Base-by-base conservation (phyloP, 139 green algal genomes). In the Chlorella sorokiniana region DNA sequence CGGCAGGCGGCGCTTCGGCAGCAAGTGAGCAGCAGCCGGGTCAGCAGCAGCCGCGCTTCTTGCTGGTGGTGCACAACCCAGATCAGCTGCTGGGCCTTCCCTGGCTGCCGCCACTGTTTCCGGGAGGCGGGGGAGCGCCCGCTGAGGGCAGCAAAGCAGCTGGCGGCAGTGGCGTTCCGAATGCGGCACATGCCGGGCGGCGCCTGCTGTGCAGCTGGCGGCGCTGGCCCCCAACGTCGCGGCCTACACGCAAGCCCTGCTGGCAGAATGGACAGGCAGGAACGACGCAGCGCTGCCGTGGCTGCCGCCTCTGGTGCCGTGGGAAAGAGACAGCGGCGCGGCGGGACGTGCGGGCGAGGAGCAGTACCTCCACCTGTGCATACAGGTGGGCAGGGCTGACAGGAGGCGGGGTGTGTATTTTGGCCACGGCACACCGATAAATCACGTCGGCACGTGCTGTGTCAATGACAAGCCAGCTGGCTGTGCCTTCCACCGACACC, bases 261-360 rank as follows among this genome's bases (percentile, higher is more conserved):
- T 72, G 37, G 29, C 48, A 18, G 35, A 72, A 27, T 72, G 65
- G 65, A 18, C 65, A 27, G 65, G 65, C 5, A 44, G 18, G 20
- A 9, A 18, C 20, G 23, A 72, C 35, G 10, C 51, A 29, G 20
- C n/a, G n/a, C n/a, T n/a, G n/a, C n/a, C 65, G 35, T 72, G 65
- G 65, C 33, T 72, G 38, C 40, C 65, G 37, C 65, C 65, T 8
- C 35, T 72, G 65, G 65, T 37, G 65, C 65, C 65, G 35, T 72
- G 65, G 65, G 56, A 16, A 33, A 22, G 16, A 10, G 18, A 22
- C 56, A 33, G 56, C 56, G 56, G 22, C 56, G 22, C 48, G 18
- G 29, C 18, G 56, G 6, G 56, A n/a, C n/a, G 18, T 31, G 10
- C 18, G 18, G 23, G 23, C 18, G 23, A 37, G 51, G 18, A 33